phyloP scores from a whole-genome alignment of 2,329 filamentous ascomycete species.

The Diaporthe aspalathi region DNA sequence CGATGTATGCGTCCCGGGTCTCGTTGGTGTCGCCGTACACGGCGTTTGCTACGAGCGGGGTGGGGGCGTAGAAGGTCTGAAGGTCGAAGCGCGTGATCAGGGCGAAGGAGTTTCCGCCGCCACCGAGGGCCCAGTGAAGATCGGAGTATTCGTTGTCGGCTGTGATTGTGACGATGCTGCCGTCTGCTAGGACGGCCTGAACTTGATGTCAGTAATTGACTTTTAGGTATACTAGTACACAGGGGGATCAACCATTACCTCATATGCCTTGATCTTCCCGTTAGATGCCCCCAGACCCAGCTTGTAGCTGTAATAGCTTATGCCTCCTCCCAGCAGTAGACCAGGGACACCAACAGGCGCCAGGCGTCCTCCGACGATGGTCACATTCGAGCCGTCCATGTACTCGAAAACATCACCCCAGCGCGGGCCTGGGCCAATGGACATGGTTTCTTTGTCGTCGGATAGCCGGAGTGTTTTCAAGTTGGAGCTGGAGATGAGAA shows the following conservation, averaged over 20 bases:
- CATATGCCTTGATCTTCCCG: constrained; percentile 16
- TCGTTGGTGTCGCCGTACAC: constrained; percentile 17
- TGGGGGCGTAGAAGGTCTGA: constrained; percentile 38
- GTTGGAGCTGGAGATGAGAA: constrained; percentile 52
- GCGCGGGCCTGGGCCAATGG: constrained; percentile 47
- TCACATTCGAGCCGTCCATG: constrained; percentile 43
- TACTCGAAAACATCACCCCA: constrained; percentile 48
- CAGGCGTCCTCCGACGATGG: constrained; percentile 45
- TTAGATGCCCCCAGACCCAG: constrained; percentile 1
- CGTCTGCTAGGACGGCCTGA: constrained; percentile 43
- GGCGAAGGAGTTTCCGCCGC: constrained; percentile 46
- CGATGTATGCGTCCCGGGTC: constrained; percentile 28
- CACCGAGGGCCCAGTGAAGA: constrained; percentile 46
- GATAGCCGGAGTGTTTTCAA: constrained; percentile 48
- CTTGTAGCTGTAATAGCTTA: constrained; percentile 46
- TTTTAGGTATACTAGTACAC: neutral
- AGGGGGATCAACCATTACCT: neutral
- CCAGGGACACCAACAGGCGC: constrained; percentile 47
- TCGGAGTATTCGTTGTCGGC: constrained; percentile 44
- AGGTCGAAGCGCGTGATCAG: constrained; percentile 48
- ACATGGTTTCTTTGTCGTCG: constrained; percentile 45
- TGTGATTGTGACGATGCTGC: constrained; percentile 44
- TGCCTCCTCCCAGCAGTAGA: constrained; percentile 48
- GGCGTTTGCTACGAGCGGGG: constrained; percentile 9
- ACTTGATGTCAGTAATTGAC: neutral